Conservation (phyloP, 495 filamentous ascomycete species). For the Lasiosphaeriaceae sp. region DNA sequence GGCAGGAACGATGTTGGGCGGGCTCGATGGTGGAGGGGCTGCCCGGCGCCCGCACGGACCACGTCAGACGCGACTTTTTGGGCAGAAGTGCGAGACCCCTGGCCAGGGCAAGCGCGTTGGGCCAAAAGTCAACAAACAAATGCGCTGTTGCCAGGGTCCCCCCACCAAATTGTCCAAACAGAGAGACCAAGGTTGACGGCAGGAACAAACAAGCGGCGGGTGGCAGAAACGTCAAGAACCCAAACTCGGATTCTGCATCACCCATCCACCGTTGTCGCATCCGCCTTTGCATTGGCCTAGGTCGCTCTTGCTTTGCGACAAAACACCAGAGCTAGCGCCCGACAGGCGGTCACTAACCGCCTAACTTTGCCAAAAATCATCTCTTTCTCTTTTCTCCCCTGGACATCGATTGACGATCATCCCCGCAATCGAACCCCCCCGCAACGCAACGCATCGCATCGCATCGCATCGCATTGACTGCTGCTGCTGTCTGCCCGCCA, state of each 20-base stretch:
- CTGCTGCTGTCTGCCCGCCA: constrained; percentile 38
- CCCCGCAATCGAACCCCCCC: not conserved
- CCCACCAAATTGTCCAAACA: constrained; percentile 13
- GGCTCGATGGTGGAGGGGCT: too few relatives aligned
- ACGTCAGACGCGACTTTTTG: constrained; percentile 16
- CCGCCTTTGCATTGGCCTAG: not conserved
- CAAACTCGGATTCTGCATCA: constrained; percentile 8
- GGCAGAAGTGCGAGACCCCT: not conserved
- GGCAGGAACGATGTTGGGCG: not conserved
- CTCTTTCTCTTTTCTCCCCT: not conserved
- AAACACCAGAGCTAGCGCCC: not conserved
- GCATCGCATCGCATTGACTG: not conserved
- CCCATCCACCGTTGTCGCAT: not conserved
- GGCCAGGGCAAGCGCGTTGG: constrained; percentile 7
- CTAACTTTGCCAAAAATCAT: not conserved
- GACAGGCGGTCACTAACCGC: not conserved
- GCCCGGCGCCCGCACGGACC: not conserved
- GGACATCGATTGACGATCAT: not conserved
- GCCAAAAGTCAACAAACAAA: constrained; percentile 37
- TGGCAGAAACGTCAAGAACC: not conserved
- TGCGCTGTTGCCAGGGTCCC: constrained; percentile 40
- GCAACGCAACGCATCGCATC: constrained; percentile 14
- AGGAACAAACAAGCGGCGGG: constrained; percentile 1
- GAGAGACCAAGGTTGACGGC: not conserved
- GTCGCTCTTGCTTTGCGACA: not conserved